These are phyloP conservation scores for Thermochaetoides dissita DNA, from an alignment of 2,329 filamentous ascomycete genomes.

Conservation along the genomic window DNA sequence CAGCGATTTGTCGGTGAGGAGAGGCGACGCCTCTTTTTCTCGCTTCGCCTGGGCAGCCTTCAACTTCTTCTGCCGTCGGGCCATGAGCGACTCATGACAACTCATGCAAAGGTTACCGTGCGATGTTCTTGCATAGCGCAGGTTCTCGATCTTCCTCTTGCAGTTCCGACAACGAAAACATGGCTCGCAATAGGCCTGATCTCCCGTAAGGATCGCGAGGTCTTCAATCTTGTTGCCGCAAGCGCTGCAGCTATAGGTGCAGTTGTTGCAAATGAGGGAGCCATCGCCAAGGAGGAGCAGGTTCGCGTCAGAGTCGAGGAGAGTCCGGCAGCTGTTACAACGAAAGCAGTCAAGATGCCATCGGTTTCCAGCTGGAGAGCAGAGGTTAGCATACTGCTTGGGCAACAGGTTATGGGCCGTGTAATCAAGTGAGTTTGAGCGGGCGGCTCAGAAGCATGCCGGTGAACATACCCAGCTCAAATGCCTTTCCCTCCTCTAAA, in stretches of 20 bases:
- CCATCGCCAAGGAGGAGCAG: constrained; percentile 92
- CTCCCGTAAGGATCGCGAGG: constrained; percentile 88
- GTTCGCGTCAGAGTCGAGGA: constrained; percentile 96
- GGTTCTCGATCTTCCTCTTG: constrained; percentile 96
- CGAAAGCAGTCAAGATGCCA: constrained; percentile 99
- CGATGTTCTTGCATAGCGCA: constrained; percentile 91
- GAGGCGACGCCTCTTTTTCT: constrained; percentile 49
- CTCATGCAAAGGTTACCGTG: constrained; percentile 99
- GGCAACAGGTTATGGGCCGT: too few species aligned
- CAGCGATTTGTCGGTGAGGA: constrained; percentile 79
- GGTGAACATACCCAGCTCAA: constrained; percentile 64
- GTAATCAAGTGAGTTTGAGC: too few species aligned
- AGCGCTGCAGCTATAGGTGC: constrained; percentile 95
- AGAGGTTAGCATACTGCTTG: constrained; percentile 9
- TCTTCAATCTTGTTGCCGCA: constrained; percentile 98
- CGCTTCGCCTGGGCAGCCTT: constrained; percentile 52
- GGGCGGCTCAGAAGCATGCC: too few species aligned
- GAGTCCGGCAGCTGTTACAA: constrained; percentile 86
- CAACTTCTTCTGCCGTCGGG: constrained; percentile 73
- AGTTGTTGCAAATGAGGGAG: constrained; percentile 97
- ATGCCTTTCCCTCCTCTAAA: constrained; percentile 95
- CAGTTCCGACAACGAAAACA: constrained; percentile 97
- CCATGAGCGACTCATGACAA: constrained; percentile 95
- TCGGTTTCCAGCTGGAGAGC: constrained; percentile 66
- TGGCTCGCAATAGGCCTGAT: constrained; percentile 93